Percentiles rank a stretch among this genome's conserved stretches.
phyloP scores from a whole-genome alignment of 2,329 filamentous ascomycete genomes.

The Ophiocordyceps camponoti-rufipedis region DNA sequence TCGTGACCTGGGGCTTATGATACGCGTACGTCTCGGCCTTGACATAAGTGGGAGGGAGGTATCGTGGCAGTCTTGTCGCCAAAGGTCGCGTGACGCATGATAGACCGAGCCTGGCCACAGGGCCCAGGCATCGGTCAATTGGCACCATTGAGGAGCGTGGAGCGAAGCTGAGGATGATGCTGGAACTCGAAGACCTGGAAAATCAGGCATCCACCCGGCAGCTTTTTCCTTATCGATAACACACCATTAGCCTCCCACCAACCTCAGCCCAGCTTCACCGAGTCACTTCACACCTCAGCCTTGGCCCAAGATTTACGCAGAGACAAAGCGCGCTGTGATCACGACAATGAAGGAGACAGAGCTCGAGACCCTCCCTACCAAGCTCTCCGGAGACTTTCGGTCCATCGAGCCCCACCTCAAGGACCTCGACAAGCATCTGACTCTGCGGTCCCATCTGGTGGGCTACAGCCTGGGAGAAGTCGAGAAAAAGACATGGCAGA shows the following conservation, averaged over 20 bases:
- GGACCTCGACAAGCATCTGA: slow-evolving; percentile 73
- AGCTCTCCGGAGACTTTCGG: slow-evolving; percentile 57
- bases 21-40: slow-evolving; percentile 21
- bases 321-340: background rate
- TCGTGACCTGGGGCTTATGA: slow-evolving; percentile 4
- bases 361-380: slow-evolving; percentile 30
- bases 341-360: slow-evolving; percentile 37
- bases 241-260: background rate
- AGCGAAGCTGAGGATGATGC: background rate
- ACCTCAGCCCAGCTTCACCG: background rate
- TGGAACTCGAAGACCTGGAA: slow-evolving; percentile 4
- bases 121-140: slow-evolving; percentile 33
- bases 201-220: slow-evolving; percentile 6
- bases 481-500: slow-evolving; percentile 70
- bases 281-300: background rate
- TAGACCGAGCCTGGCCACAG: slow-evolving; percentile 31
- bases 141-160: slow-evolving; percentile 24
- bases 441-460: slow-evolving; percentile 68
- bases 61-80: slow-evolving; percentile 25
- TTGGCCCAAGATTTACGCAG: slow-evolving; percentile 1
- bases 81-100: slow-evolving; percentile 22
- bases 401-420: slow-evolving; percentile 55
- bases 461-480: slow-evolving; percentile 62
- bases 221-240: slow-evolving; percentile 8
- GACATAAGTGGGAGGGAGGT: slow-evolving; percentile 27